Evolutionary conservation across 768 basidiomycete genomes (phyloP), one percentile per base, ranked within the genome.

Genomic region (Trichaptum fuscoviolaceum): DNA sequence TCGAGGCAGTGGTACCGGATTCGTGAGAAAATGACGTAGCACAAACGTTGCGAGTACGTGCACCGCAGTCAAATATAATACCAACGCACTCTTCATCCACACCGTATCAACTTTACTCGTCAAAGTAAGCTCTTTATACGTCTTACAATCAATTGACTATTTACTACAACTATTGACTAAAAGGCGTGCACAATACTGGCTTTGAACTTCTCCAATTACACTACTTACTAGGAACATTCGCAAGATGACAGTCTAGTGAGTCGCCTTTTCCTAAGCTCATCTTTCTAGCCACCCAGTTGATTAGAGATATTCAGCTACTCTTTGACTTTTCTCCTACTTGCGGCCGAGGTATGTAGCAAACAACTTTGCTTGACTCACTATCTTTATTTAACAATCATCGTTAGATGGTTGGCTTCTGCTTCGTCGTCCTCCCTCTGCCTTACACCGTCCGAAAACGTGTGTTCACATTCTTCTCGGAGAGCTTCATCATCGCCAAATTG

Each of bases 341-440:
- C 89, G 57, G 82, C 90, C 63, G 92, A 94, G 82, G 87, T 83
- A 65, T 66, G 74, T 70, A 20, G 17, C 30, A 23, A 3, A 25
- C 1, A n/a, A 18, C 0, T n/a, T 18, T 8, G 15, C 4, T 27
- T 20, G 23, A 17, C 3, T 15, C 18, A 17, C 23, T 35, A 59
- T 17, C 62, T 35, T 20, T 8, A 30, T 8, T 8, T 30, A n/a
- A 63, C 34, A 35, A 42, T 24, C 57, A n/a, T 15, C 5, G 2
- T 57, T 30, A 89, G 85, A 93, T 94, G 91, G 81, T 77, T 67
- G 92, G 93, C 57, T 96, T 96, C 80, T 91, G 89, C 71, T 57
- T 92, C 69, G 85, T 97, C 68, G 92, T 96, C 64, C 81, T 88
- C 9, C 95, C 95, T 2, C 81, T 96, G n/a, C 95, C 95, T 0